Evolutionary conservation across 176 grass and related monocot species (phyloP).

Genomic region (Oropetium thomaeum): DNA sequence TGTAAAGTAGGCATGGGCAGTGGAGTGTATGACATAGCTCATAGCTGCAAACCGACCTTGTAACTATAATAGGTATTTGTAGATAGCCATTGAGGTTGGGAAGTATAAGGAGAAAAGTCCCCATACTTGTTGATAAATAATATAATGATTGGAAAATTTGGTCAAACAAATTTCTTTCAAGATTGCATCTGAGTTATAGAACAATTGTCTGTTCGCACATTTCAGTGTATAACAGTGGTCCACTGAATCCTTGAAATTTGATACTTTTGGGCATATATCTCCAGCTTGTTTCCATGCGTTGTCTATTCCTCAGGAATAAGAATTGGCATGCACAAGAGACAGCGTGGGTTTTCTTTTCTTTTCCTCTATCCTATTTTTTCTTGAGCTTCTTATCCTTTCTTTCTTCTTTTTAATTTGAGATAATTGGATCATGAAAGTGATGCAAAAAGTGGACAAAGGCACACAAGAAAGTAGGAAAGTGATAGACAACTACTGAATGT

Average conservation of each 20-base stretch:
- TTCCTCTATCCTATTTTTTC: slow-evolving; percentile 17
- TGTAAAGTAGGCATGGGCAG: slow-evolving; percentile 43
- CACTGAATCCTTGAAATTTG: slow-evolving; percentile 19
- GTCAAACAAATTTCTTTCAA: slow-evolving; percentile 10
- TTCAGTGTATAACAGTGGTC: slow-evolving; percentile 17
- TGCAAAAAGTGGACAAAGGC: slow-evolving; percentile 50
- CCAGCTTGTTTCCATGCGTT: slow-evolving; percentile 8
- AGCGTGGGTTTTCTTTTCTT: slow-evolving; percentile 12
- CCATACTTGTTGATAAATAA: slow-evolving; percentile 43
- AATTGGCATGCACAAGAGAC: slow-evolving; percentile 24
- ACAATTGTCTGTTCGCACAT: slow-evolving; percentile 8
- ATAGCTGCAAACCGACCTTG: slow-evolving; percentile 31
- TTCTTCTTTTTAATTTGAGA: slow-evolving; percentile 46
- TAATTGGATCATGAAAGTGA: slow-evolving; percentile 56
- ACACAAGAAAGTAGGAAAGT: slow-evolving; percentile 40
- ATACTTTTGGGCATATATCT: slow-evolving; percentile 32
- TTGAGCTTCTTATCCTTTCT: slow-evolving; percentile 28
- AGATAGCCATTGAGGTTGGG: slow-evolving; percentile 36
- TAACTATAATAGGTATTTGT: slow-evolving; percentile 51
- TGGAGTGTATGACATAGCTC: slow-evolving; percentile 42
- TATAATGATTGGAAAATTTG: slow-evolving; percentile 35
- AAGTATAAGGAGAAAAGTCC: slow-evolving; percentile 33
- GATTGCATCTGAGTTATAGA: slow-evolving; percentile 9
- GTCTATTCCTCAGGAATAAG: slow-evolving; percentile 12
- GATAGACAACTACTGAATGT: slow-evolving; percentile 46